Evolutionary conservation across 768 basidiomycete species (phyloP).

Genomic region (Leccinum pellstonianum): DNA sequence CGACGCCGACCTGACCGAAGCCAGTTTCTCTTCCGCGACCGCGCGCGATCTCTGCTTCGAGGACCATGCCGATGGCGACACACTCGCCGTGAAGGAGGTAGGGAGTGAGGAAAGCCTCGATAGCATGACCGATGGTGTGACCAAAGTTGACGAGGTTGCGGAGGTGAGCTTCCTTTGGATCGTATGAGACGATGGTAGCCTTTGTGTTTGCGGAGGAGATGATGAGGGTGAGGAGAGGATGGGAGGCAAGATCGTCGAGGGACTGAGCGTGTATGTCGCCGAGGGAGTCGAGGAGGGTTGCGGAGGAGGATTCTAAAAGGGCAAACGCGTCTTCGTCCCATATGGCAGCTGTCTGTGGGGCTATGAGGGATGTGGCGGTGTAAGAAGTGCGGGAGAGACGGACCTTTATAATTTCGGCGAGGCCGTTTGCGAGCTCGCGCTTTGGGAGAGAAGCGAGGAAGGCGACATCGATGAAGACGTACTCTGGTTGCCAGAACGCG

Average conservation of each 20-base stretch:
- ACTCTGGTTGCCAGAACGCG: slow-evolving; percentile 97
- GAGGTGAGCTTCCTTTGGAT: slow-evolving; percentile 94
- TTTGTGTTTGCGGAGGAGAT: slow-evolving; percentile 93
- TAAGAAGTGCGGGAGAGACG: slow-evolving; percentile 18
- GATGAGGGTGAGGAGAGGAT: slow-evolving; percentile 88
- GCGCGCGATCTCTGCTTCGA: slow-evolving; percentile 92
- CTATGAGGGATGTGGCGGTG: background rate
- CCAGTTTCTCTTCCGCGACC: slow-evolving; percentile 63
- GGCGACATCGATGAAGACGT: slow-evolving; percentile 95
- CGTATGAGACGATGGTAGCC: slow-evolving; percentile 94
- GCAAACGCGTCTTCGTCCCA: slow-evolving; percentile 88
- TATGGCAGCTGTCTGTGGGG: slow-evolving; percentile 89
- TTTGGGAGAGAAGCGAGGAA: slow-evolving; percentile 91
- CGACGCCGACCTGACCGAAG: slow-evolving; percentile 88
- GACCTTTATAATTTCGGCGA: slow-evolving; percentile 98
- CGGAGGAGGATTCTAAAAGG: slow-evolving; percentile 80
- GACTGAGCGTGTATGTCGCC: slow-evolving; percentile 48
- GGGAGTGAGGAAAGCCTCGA: slow-evolving; percentile 94
- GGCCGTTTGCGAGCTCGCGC: slow-evolving; percentile 96
- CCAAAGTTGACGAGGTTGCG: slow-evolving; percentile 99
- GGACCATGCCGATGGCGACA: slow-evolving; percentile 92
- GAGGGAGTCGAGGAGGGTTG: slow-evolving; percentile 85
- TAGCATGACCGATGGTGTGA: slow-evolving; percentile 97
- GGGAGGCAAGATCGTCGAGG: slow-evolving; percentile 72
- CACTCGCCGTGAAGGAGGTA: slow-evolving; percentile 96